phyloP scores from a whole-genome alignment of 75 land plant genomes.

The Gnetum montanum region DNA sequence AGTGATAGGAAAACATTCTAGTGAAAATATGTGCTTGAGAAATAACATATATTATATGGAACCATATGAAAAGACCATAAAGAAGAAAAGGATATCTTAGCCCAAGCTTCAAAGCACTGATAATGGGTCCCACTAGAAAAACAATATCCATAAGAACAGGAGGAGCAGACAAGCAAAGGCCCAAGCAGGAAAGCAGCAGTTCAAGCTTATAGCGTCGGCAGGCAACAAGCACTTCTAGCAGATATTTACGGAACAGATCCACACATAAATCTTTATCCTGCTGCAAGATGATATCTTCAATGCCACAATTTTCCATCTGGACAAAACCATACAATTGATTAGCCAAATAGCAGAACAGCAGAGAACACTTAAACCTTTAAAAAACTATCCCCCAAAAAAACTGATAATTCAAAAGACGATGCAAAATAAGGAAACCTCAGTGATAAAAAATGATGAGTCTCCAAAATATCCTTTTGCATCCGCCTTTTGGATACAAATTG shows the following conservation, averaged over 20 bases:
- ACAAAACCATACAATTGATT: neutral
- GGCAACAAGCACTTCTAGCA: constrained; percentile 31
- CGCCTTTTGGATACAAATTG: constrained; percentile 16
- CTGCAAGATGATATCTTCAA: neutral
- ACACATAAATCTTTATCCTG: constrained; percentile 18
- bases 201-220: constrained; percentile 42
- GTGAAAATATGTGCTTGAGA: neutral
- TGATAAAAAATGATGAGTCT: too few relatives aligned
- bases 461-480: constrained; percentile 26
- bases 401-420: neutral
- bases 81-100: constrained; percentile 24
- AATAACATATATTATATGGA: neutral
- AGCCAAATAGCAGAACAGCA: neutral
- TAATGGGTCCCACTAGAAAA: constrained; percentile 18
- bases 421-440: neutral
- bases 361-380: neutral
- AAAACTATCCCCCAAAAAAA: neutral
- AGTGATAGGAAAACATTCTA: neutral
- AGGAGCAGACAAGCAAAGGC: constrained; percentile 38
- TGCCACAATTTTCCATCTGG: neutral
- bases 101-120: constrained; percentile 32
- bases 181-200: constrained; percentile 32
- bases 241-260: constrained; percentile 17
- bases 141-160: constrained; percentile 21
- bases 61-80: neutral